phyloP scores from a whole-genome alignment of 331 rosid genomes.

The Acacia pycnantha region DNA sequence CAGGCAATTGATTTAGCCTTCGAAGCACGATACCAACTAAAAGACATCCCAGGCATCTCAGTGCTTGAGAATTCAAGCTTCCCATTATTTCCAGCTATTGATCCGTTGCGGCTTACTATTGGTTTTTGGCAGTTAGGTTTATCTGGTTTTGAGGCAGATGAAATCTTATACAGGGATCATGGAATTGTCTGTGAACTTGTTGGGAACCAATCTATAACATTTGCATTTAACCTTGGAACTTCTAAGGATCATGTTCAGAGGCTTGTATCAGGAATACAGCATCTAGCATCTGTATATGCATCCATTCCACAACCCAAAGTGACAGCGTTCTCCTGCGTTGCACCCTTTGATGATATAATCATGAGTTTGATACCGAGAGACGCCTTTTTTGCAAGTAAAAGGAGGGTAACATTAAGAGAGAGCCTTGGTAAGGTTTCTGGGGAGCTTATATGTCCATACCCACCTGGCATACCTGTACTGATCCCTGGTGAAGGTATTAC shows the following conservation, averaged over 20 bases:
- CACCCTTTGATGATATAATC: conserved; percentile 52
- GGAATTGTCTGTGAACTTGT: conserved; percentile 72
- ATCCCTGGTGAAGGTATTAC: conserved; percentile 80
- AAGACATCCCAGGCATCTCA: conserved; percentile 52
- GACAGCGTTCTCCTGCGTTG: conserved; percentile 7
- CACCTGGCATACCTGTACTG: conserved; percentile 82
- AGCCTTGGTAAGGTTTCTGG: conserved; percentile 71
- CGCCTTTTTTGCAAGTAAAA: conserved; percentile 70
- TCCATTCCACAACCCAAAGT: conserved; percentile 30
- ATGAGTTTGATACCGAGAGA: conserved; percentile 75
- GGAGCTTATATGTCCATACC: conserved; percentile 82
- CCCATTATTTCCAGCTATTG: conserved; percentile 48
- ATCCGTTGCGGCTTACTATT: conserved; percentile 73
- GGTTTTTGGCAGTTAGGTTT: conserved; percentile 76
- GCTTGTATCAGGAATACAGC: conserved; percentile 58
- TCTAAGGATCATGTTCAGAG: conserved; percentile 60
- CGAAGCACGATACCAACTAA: conserved; percentile 45
- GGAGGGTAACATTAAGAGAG: conserved; percentile 49
- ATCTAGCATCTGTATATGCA: conserved; percentile 39
- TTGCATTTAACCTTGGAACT: conserved; percentile 71
- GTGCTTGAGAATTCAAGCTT: conserved; percentile 55
- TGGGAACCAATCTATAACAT: conserved; percentile 65
- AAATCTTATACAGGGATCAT: conserved; percentile 50
- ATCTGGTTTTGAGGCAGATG: conserved; percentile 78
- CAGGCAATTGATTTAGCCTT: conserved; percentile 54